Evolutionary conservation across 148 eudicot genomes (phyloP), one percentile per base, ranked within the genome.

Genomic region (Nepenthes gracilis): DNA sequence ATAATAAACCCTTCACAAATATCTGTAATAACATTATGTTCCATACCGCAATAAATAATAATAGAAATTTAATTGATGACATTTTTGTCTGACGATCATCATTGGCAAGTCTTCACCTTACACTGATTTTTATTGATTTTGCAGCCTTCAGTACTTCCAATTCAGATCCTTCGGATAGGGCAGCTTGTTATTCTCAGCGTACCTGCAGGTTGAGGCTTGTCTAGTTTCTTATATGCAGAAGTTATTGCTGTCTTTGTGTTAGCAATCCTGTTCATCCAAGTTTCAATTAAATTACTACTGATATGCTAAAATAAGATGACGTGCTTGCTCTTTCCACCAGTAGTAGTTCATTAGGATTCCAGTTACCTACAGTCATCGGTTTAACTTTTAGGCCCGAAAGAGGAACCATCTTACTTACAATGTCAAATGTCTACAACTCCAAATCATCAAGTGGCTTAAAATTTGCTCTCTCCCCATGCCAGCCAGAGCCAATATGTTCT

Each of bases 81-180:
- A 45, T 45, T 45, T 45, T 54, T 54, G 14, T 2, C 23, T 14
- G 12, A 6, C 15, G 57, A n/a, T 54, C 7, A 6, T 54, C 15
- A 32, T 13, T 2, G 33, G 5, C 7, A 32, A 14, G 35, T 35
- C 36, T 9, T 40, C 43, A 14, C 37, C 47, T 59, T 59, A 36
- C 23, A n/a, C 14, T 36, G 15, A 1, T 2, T 33, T 10, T 56
- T 43, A 47, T 57, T 67, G 60, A 43, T 65, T 61, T 49, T 77
- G 81, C 90, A 93, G 98, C 98, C 98, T 70, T 78, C 96, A 63
- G 75, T 93, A 73, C 96, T 93, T 68, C 98, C 95, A 53, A 55
- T 93, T 73, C 98, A 93, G 79, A 82, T 93, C 58, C 69, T 93
- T 66, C 80, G 87, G 74, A 80, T 93, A 67, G 98, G 98, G 66